Evolutionary conservation across 805 yeast genomes (phyloP), one percentile per base, ranked within the genome.

Genomic region (Komagataella kurtzmanii): DNA sequence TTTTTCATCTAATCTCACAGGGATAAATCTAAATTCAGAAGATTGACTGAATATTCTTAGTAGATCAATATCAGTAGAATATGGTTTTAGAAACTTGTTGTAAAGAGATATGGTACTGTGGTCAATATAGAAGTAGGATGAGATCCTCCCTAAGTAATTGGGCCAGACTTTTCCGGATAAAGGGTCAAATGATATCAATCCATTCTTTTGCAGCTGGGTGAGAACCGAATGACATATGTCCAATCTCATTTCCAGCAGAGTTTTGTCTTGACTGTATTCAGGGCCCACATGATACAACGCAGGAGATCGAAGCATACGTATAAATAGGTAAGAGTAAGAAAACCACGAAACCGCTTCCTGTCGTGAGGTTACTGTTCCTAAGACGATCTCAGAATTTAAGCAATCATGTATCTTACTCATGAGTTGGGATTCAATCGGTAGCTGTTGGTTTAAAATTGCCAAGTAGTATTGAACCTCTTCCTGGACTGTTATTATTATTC

Each of bases 361-460:
- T 36, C 83, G 63, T 1, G 73, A 65, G 44, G 66, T 69, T 1
- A 91, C 75, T 1, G 81, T 72, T 0, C 96, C 96, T 3, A 79
- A 62, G 3, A 81, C 95, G 48, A 91, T 71, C 61, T 91, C 98
- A 0, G 98, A 97, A 67, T 91, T 91, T 47, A 91, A 56, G 52
- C 69, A 76, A 64, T 90, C 97, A 0, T 84, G 81, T 21, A 91
- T 60, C 55, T 74, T 79, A 17, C 82, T 66, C 69, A 87, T 76
- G 52, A 91, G 64, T 61, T 88, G 96, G 2, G 96, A 87, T 65
- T 91, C 97, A 51, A 91, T 91, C 0, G 97, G 96, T 14, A 91
- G 68, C 60, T 89, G 96, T 57, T 89, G 95, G 62, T 89, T 90
- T 56, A 89, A 70, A n/a, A 91, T 76, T 0, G 97, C 95, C 59